Evolutionary conservation across 148 eudicot genomes (phyloP).

Genomic region (Linanthus parryae): DNA sequence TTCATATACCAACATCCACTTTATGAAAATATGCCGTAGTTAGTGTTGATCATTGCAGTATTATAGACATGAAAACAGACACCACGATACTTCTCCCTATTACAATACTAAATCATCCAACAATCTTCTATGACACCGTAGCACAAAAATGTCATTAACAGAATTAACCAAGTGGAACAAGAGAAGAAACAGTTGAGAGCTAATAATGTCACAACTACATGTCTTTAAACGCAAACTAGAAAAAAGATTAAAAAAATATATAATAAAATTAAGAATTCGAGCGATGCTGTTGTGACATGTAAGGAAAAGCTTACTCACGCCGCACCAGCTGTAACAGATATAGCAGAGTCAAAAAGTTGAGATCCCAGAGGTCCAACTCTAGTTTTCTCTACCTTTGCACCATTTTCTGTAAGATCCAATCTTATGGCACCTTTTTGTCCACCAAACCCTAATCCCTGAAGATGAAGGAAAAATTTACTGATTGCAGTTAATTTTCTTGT

Average conservation of each 20-base stretch:
- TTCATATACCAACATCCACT: not conserved
- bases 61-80: not conserved
- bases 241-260: too few relatives aligned
- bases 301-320: constrained; percentile 68
- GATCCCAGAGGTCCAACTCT: constrained; percentile 77
- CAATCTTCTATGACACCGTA: not conserved
- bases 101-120: not conserved
- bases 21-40: too few relatives aligned
- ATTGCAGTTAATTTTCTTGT: too few relatives aligned
- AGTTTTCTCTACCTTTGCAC: constrained; percentile 55
- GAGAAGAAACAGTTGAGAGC: not conserved
- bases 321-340: constrained; percentile 67
- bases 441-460: constrained; percentile 49
- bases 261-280: not conserved
- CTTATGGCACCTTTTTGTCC: constrained; percentile 43
- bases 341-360: constrained; percentile 78
- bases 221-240: too few relatives aligned
- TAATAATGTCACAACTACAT: not conserved
- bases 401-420: constrained; percentile 52
- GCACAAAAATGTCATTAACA: not conserved
- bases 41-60: too few relatives aligned
- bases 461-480: too few relatives aligned
- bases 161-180: not conserved
- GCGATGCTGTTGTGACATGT: not conserved
- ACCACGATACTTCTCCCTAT: not conserved